These are phyloP conservation scores for Chloris gayana DNA, from an alignment of 176 grass and related monocot genomes.

Conservation along the genomic window DNA sequence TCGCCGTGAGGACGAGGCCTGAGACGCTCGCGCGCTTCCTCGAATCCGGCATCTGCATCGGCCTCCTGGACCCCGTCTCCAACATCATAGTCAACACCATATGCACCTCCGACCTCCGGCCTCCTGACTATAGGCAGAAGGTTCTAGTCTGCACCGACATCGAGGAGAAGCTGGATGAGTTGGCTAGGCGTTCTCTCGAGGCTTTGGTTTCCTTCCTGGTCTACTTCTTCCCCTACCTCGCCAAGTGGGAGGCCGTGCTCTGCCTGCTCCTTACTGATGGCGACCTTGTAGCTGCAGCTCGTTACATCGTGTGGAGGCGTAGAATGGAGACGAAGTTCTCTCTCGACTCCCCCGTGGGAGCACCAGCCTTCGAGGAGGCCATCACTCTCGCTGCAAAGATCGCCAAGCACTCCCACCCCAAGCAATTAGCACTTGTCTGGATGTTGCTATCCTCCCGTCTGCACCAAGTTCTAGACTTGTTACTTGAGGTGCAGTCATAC, in stretches of 20 bases:
- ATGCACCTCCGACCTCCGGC: not conserved
- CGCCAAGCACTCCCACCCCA: conserved; percentile 5
- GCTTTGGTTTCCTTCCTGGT: conserved; percentile 16
- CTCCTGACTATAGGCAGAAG: not conserved
- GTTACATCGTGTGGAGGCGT: conserved; percentile 20
- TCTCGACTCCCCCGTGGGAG: not conserved
- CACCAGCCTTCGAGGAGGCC: not conserved
- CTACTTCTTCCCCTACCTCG: conserved; percentile 45
- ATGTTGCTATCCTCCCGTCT: conserved; percentile 9
- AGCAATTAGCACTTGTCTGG: not conserved
- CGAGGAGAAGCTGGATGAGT: not conserved
- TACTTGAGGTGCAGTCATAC: not conserved
- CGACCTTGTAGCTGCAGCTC: conserved; percentile 25
- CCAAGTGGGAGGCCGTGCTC: conserved; percentile 21
- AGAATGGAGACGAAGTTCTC: not conserved
- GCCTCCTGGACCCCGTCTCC: conserved; percentile 37
- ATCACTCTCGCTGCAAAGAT: conserved; percentile 8
- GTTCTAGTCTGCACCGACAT: not conserved
- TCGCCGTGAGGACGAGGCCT: not conserved
- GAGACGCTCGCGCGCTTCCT: conserved; percentile 3
- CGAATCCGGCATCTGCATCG: conserved; percentile 35
- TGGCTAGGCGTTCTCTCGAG: not conserved
- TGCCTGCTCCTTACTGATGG: conserved; percentile 27
- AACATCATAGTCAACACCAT: conserved; percentile 31
- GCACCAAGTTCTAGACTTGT: not conserved